Conservation (phyloP, 2,329 filamentous ascomycete species). For the Talaromyces islandicus region DNA sequence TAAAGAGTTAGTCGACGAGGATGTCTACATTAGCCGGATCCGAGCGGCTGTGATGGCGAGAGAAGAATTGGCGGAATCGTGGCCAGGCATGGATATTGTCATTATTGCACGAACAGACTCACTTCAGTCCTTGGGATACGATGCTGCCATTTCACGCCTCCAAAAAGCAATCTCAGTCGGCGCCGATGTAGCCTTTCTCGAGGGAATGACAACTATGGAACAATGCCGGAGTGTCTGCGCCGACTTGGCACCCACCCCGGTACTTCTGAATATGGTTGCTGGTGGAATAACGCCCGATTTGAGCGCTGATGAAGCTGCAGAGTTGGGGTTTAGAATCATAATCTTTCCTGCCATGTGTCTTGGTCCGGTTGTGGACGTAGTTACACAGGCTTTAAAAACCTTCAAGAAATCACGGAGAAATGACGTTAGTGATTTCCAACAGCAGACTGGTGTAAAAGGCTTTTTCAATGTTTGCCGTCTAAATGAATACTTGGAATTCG, state of each 20-base stretch:
- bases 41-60: conserved; percentile 25
- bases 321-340: conserved; percentile 37
- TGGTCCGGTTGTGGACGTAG: neutral
- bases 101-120: conserved; percentile 30
- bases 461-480: neutral
- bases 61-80: conserved; percentile 12
- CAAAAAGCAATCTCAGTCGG: conserved; percentile 18
- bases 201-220: conserved; percentile 34
- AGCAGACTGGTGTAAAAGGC: neutral
- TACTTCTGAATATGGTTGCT: conserved; percentile 41
- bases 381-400: neutral
- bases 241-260: conserved; percentile 33
- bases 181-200: conserved; percentile 37
- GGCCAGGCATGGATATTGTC: conserved; percentile 19
- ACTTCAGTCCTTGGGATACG: conserved; percentile 27
- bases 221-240: conserved; percentile 28
- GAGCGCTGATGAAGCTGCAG: conserved; percentile 30
- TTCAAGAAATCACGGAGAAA: neutral
- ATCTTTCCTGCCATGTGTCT: conserved; percentile 1
- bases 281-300: conserved; percentile 35
- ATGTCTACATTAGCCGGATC: conserved; percentile 18
- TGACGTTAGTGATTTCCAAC: neutral
- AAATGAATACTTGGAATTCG: neutral
- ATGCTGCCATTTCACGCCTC: conserved; percentile 32
- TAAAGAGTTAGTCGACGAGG: conserved; percentile 22